Conservation (phyloP, 2,329 filamentous ascomycete species). For the Verticillium tricorpus region DNA sequence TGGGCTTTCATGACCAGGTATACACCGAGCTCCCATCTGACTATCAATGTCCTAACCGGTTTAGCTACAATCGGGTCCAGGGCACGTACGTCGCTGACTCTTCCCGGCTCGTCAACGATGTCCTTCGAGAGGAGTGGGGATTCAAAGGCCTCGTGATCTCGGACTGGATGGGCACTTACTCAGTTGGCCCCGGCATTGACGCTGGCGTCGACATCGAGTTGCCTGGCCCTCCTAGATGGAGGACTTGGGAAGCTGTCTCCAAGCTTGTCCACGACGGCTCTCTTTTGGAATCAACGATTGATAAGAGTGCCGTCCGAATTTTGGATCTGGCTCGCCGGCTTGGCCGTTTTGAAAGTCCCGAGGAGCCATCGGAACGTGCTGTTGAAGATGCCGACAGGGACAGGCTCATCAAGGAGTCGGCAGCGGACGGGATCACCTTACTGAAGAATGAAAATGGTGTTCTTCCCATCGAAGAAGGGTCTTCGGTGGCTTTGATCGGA, state of each 20-base stretch:
- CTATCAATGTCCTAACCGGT: background rate
- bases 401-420: constrained; percentile 58
- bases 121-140: constrained; percentile 53
- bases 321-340: constrained; percentile 54
- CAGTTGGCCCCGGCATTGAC: constrained; percentile 42
- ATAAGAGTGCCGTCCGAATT: constrained; percentile 51
- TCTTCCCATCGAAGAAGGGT: constrained; percentile 50
- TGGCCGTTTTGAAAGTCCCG: constrained; percentile 49
- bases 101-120: constrained; percentile 40
- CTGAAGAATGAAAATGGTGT: constrained; percentile 65
- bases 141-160: constrained; percentile 55
- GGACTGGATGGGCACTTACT: constrained; percentile 55
- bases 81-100: constrained; percentile 52
- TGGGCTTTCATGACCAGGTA: constrained; percentile 1
- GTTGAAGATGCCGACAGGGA: constrained; percentile 22
- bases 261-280: background rate
- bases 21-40: too few species aligned
- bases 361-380: constrained; percentile 25
- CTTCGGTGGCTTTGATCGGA: constrained; percentile 1
- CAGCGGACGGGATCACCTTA: constrained; percentile 67
- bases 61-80: constrained; percentile 53
- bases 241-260: constrained; percentile 4
- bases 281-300: constrained; percentile 25
- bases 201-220: constrained; percentile 56
- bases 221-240: constrained; percentile 46